phyloP scores from a whole-genome alignment of 2,329 filamentous ascomycete species.

The Fusarium virguliforme region DNA sequence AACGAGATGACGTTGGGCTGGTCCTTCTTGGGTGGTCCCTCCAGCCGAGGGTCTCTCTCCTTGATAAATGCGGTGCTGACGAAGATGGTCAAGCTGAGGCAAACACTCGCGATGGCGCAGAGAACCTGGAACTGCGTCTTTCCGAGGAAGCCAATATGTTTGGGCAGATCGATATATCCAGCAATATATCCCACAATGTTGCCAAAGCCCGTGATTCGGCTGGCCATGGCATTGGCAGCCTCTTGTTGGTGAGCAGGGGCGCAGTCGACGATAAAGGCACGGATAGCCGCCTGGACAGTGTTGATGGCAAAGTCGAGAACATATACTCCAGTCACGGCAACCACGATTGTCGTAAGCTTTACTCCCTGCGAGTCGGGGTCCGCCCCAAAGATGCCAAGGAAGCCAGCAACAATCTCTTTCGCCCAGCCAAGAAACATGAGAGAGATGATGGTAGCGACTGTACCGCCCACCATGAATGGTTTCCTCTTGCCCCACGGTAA shows the following conservation, averaged over 20 bases:
- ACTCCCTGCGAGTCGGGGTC: slow-evolving; percentile 76
- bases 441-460: slow-evolving; percentile 76
- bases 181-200: slow-evolving; percentile 94
- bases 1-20: slow-evolving; percentile 81
- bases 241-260: slow-evolving; percentile 95
- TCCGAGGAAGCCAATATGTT: slow-evolving; percentile 83
- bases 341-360: slow-evolving; percentile 77
- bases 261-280: slow-evolving; percentile 94
- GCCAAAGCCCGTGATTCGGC: slow-evolving; percentile 86
- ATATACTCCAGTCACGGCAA: slow-evolving; percentile 90
- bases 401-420: slow-evolving; percentile 77
- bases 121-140: slow-evolving; percentile 94
- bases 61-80: slow-evolving; percentile 79
- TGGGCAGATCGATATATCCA: slow-evolving; percentile 85
- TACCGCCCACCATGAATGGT: slow-evolving; percentile 84
- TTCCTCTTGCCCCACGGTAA: slow-evolving; percentile 83
- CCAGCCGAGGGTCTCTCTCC: slow-evolving; percentile 85
- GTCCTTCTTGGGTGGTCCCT: slow-evolving; percentile 73
- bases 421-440: slow-evolving; percentile 83
- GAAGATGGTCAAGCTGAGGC: slow-evolving; percentile 78
- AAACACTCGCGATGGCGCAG: slow-evolving; percentile 85
- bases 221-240: slow-evolving; percentile 94
- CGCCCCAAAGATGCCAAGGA: slow-evolving; percentile 80
- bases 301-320: slow-evolving; percentile 96
- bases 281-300: slow-evolving; percentile 93